Evolutionary conservation across 2,329 filamentous ascomycete genomes (phyloP).

Genomic region (Hypomyces perniciosus): DNA sequence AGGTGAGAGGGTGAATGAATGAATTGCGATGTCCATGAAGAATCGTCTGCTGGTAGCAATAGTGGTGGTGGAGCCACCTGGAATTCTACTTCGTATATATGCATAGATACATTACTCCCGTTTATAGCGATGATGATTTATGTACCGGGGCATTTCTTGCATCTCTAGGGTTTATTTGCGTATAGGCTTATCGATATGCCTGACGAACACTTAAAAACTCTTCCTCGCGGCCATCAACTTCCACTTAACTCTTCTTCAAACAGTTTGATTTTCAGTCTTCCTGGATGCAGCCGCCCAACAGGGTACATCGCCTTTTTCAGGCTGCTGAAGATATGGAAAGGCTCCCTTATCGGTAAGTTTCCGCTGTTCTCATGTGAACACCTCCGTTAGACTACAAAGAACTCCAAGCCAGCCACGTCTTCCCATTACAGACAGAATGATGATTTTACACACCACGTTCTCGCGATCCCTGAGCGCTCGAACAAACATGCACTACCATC

Average conservation of each 20-base stretch:
- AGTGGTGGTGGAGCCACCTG: too few relatives aligned
- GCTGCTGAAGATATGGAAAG: too few relatives aligned
- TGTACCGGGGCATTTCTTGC: background rate
- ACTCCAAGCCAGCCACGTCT: background rate
- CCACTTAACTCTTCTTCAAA: background rate
- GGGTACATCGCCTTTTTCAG: too few relatives aligned
- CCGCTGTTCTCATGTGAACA: background rate
- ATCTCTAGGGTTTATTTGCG: background rate
- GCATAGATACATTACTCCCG: background rate
- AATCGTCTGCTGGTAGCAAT: too few relatives aligned
- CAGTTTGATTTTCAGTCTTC: background rate
- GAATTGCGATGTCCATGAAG: too few relatives aligned
- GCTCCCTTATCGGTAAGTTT: background rate
- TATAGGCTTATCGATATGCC: constrained; percentile 10
- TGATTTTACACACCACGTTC: constrained; percentile 54
- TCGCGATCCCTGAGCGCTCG: constrained; percentile 55
- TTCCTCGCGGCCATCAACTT: background rate
- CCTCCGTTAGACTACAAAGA: too few relatives aligned
- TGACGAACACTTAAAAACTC: constrained; percentile 1
- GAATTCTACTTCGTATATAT: background rate
- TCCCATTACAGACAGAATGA: constrained; percentile 32
- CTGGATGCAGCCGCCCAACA: too few relatives aligned
- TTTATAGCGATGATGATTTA: background rate
- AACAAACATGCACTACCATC: constrained; percentile 75
- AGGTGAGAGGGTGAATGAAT: too few relatives aligned